phyloP scores from a whole-genome alignment of 495 filamentous ascomycete genomes.

The Penicillium cosmopolitanum region DNA sequence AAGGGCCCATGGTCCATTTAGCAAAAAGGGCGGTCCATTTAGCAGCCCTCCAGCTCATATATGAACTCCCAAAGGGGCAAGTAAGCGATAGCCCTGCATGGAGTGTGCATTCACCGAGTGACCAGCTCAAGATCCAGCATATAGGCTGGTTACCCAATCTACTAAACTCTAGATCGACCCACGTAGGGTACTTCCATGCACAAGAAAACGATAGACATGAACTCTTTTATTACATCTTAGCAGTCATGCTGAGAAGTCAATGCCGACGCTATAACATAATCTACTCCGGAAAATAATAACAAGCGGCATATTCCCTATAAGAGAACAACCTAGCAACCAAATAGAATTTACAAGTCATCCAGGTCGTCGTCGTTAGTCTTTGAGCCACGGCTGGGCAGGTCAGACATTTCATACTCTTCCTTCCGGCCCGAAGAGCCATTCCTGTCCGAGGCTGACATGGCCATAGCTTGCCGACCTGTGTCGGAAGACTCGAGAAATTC shows the following conservation, averaged over 20 bases:
- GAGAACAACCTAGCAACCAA: constrained; percentile 4
- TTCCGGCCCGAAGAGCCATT: constrained; percentile 24
- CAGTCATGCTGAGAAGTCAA: constrained; percentile 7
- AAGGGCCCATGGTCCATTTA: no score
- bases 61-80: background rate
- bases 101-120: background rate
- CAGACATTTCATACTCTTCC: constrained; percentile 53
- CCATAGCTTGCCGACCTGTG: constrained; percentile 77
- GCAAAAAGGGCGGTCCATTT: no score
- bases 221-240: constrained; percentile 6
- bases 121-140: background rate
- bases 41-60: background rate
- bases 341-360: constrained; percentile 45
- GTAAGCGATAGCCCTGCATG: background rate
- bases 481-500: constrained; percentile 85
- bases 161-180: background rate
- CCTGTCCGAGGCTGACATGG: constrained; percentile 56
- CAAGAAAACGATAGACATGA: background rate
- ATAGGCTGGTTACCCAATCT: background rate
- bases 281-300: constrained; percentile 15
- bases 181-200: no score
- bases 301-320: constrained; percentile 2
- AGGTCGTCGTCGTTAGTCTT: constrained; percentile 39
- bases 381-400: constrained; percentile 38
- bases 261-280: constrained; percentile 21